phyloP scores from a whole-genome alignment of 306 rosid genomes.

The Acmispon strigosus region DNA sequence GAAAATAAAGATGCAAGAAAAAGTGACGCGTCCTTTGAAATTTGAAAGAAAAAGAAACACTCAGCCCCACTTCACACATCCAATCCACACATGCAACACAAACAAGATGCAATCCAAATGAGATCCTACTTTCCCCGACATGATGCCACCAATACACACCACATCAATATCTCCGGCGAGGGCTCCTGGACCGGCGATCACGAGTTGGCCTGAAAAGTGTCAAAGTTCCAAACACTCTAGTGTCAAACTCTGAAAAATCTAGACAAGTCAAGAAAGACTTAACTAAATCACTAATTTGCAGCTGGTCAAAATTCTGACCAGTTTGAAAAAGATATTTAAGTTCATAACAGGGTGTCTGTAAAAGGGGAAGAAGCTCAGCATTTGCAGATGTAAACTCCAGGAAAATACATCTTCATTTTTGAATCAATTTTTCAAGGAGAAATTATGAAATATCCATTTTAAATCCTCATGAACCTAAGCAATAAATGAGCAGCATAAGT shows the following conservation, averaged over 20 bases:
- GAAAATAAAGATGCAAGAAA: neutral
- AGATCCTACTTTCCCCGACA: slow-evolving; percentile 11
- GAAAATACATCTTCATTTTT: slow-evolving; percentile 3
- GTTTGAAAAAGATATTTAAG: neutral
- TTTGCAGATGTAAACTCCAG: neutral
- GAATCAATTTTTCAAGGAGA: neutral
- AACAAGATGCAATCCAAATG: neutral
- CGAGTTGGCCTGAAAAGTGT: slow-evolving; percentile 52
- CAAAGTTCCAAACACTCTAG: slow-evolving; percentile 11
- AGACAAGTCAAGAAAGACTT: neutral
- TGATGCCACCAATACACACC: slow-evolving; percentile 14
- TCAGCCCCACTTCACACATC: neutral
- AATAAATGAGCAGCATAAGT: neutral
- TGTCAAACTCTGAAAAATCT: neutral
- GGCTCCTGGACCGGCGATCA: slow-evolving; percentile 96
- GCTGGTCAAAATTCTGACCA: neutral
- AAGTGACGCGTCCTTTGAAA: neutral
- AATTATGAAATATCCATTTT: neutral
- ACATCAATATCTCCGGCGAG: slow-evolving; percentile 75
- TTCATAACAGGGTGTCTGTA: neutral
- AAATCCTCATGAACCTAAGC: neutral
- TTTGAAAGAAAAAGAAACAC: neutral
- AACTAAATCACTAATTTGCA: neutral
- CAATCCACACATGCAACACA: slow-evolving; percentile 22
- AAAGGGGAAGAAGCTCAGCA: neutral